Evolutionary conservation across 1,284 basidiomycete species (phyloP).

Genomic region (Naganishia sp.): DNA sequence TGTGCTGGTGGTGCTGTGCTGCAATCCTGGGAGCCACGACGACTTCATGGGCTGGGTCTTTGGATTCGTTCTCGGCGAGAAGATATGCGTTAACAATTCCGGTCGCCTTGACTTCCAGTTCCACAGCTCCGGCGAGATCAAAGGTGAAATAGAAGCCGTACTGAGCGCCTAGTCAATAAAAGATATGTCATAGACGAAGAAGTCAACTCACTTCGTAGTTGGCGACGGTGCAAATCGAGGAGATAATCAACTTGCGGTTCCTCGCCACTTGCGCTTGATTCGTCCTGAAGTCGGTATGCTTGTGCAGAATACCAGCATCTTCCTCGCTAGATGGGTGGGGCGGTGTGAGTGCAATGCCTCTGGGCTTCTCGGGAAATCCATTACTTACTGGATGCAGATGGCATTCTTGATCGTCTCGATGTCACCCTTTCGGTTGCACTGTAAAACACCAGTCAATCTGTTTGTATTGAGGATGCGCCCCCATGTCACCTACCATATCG

Average conservation of each 20-base stretch:
- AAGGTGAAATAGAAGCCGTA: slow-evolving; percentile 46
- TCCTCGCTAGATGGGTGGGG: slow-evolving; percentile 34
- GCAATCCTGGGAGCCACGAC: slow-evolving; percentile 72
- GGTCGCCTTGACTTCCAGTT: slow-evolving; percentile 61
- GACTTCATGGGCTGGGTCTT: slow-evolving; percentile 60
- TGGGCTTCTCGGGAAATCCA: slow-evolving; percentile 47
- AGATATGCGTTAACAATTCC: slow-evolving; percentile 64
- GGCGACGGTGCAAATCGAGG: slow-evolving; percentile 56
- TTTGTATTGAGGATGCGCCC: slow-evolving; percentile 28
- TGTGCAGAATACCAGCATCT: slow-evolving; percentile 49
- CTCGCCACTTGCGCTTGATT: slow-evolving; percentile 55
- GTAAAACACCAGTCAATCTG: slow-evolving; percentile 36
- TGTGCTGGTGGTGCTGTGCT: slow-evolving; percentile 87
- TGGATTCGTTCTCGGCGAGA: slow-evolving; percentile 53
- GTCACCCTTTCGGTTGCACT: slow-evolving; percentile 49
- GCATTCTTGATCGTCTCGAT: slow-evolving; percentile 50
- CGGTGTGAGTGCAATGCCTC: slow-evolving; percentile 45
- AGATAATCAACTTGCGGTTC: slow-evolving; percentile 56
- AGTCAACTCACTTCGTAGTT: slow-evolving; percentile 47
- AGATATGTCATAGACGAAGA: slow-evolving; percentile 30
- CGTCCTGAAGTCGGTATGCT: slow-evolving; percentile 44
- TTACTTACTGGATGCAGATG: slow-evolving; percentile 50
- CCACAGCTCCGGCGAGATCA: slow-evolving; percentile 48
- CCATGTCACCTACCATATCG: slow-evolving; percentile 22
- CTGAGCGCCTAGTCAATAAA: not conserved